These are phyloP conservation scores for Camillea tinctor DNA, from an alignment of 2,329 filamentous ascomycete genomes.

Conservation along the genomic window DNA sequence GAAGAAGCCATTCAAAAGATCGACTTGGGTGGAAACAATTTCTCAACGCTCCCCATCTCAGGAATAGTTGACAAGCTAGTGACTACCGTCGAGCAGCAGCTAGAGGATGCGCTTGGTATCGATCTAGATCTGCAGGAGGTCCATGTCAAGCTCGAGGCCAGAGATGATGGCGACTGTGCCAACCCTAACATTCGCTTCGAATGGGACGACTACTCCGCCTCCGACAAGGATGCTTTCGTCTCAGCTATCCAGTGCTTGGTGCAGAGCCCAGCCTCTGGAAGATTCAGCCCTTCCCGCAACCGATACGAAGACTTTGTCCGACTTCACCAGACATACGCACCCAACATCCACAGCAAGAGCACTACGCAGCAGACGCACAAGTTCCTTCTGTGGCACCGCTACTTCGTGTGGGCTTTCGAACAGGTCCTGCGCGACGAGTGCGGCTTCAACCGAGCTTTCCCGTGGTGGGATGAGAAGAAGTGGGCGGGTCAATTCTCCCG, in stretches of 20 bases:
- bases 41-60: slow-evolving; percentile 24
- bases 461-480: slow-evolving; percentile 37
- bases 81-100: not conserved
- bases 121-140: too few species aligned
- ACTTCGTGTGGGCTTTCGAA: slow-evolving; percentile 32
- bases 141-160: too few species aligned
- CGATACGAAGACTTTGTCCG: slow-evolving; percentile 35
- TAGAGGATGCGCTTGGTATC: slow-evolving; percentile 4
- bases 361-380: slow-evolving; percentile 29
- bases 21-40: slow-evolving; percentile 28
- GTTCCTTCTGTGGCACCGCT: slow-evolving; percentile 36
- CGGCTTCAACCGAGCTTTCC: slow-evolving; percentile 31
- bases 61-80: not conserved
- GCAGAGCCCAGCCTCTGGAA: slow-evolving; percentile 26
- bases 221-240: slow-evolving; percentile 31
- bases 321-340: slow-evolving; percentile 32
- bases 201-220: slow-evolving; percentile 32
- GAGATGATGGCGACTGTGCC: slow-evolving; percentile 19
- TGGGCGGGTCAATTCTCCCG: slow-evolving; percentile 32
- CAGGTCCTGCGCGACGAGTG: slow-evolving; percentile 33
- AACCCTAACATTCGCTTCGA: slow-evolving; percentile 32
- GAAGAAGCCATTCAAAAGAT: slow-evolving; percentile 16
- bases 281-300: slow-evolving; percentile 26
- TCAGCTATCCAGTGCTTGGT: slow-evolving; percentile 31
- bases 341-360: slow-evolving; percentile 33